Percentiles rank a stretch among this genome's conserved stretches.
phyloP scores from a whole-genome alignment of 176 grass and related monocot genomes.

The Miscanthus lutarioriparius region DNA sequence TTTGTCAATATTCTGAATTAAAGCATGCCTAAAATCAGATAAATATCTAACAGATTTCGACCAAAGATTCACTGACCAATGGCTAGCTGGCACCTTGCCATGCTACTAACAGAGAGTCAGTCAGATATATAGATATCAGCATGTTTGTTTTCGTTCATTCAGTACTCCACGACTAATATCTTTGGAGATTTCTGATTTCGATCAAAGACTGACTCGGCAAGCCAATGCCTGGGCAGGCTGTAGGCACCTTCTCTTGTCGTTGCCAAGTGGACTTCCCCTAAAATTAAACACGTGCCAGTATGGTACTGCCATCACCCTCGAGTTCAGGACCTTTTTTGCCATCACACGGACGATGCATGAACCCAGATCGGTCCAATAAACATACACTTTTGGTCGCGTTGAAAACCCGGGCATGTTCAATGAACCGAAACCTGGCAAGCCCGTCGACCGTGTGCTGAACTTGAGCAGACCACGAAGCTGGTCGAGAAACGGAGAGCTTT shows the following conservation, averaged over 20 bases:
- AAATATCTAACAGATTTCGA: too few relatives aligned
- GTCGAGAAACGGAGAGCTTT: background rate
- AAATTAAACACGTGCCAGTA: background rate
- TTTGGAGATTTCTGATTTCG: too few relatives aligned
- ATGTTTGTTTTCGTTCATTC: background rate
- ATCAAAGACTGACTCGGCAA: background rate
- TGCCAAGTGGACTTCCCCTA: background rate
- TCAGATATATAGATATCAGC: too few relatives aligned
- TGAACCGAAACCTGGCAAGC: background rate
- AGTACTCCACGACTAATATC: too few relatives aligned
- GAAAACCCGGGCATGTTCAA: constrained; percentile 36
- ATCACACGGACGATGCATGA: too few relatives aligned
- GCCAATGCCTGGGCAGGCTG: background rate
- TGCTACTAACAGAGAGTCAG: too few relatives aligned
- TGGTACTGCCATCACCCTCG: background rate
- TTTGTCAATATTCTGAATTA: too few relatives aligned
- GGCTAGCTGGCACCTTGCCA: too few relatives aligned
- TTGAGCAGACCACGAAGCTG: background rate
- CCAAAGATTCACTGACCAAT: too few relatives aligned
- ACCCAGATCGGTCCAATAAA: background rate
- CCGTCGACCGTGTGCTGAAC: background rate
- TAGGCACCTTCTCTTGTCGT: background rate
- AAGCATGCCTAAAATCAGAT: too few relatives aligned
- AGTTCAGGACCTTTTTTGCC: background rate
- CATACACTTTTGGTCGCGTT: background rate